A percentile compares a stretch with the other conserved stretches of the same genome.
Conservation (phyloP, 208 protist genomes). For the Angomonas ambiguus region DNA sequence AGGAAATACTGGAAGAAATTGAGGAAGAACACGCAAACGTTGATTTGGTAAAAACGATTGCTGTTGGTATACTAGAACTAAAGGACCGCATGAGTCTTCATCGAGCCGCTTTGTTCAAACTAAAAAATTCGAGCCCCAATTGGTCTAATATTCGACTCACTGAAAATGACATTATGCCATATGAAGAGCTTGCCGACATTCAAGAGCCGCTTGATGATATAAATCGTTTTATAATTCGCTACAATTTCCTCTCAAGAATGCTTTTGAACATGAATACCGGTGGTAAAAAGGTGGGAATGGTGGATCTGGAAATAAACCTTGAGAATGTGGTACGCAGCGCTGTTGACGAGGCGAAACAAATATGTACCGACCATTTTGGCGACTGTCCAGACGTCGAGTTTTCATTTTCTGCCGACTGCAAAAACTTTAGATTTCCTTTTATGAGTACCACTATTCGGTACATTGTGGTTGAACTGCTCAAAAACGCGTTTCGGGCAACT, state of each 20-base stretch:
- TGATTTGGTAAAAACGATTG: slow-evolving; percentile 74
- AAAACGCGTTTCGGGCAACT: slow-evolving; percentile 92
- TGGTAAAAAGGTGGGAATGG: slow-evolving; percentile 59
- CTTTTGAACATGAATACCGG: slow-evolving; percentile 48
- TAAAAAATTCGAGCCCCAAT: slow-evolving; percentile 29
- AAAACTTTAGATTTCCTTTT: slow-evolving; percentile 81
- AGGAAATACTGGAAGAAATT: slow-evolving; percentile 59
- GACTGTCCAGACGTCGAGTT: slow-evolving; percentile 87
- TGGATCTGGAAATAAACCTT: slow-evolving; percentile 84
- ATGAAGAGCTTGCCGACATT: slow-evolving; percentile 58
- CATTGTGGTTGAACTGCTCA: slow-evolving; percentile 93
- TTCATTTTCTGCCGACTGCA: slow-evolving; percentile 50
- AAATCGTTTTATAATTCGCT: slow-evolving; percentile 69
- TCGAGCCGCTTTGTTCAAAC: slow-evolving; percentile 38
- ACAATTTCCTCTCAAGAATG: slow-evolving; percentile 86
- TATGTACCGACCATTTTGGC: slow-evolving; percentile 89
- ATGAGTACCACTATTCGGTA: slow-evolving; percentile 93
- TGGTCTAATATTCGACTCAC: slow-evolving; percentile 36
- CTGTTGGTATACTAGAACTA: slow-evolving; percentile 74
- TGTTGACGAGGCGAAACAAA: slow-evolving; percentile 80
- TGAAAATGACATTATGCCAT: slow-evolving; percentile 38
- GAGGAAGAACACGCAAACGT: slow-evolving; percentile 57
- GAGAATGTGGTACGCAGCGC: slow-evolving; percentile 77
- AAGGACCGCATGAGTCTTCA: slow-evolving; percentile 75
- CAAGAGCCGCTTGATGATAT: slow-evolving; percentile 62